Conservation (phyloP, 129 eudicot genomes). For the Flaveria brownii region DNA sequence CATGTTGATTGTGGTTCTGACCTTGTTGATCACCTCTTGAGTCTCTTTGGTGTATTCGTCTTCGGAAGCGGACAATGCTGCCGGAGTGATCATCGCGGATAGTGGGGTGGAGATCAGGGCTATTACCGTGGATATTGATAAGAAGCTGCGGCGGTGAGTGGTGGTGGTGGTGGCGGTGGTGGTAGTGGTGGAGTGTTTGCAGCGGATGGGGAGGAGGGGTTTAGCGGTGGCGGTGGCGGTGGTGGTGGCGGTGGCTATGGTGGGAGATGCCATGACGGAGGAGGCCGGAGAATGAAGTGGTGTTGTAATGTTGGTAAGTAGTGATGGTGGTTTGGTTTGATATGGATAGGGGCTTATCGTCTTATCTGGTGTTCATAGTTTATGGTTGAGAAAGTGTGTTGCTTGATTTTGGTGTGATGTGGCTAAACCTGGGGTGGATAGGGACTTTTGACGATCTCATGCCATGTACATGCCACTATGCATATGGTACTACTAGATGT, state of each 20-base stretch:
- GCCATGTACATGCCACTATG: conserved; percentile 5
- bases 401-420: conserved; percentile 53
- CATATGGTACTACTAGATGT: not conserved
- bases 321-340: conserved; percentile 35
- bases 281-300: conserved; percentile 14
- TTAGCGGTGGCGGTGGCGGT: conserved; percentile 71
- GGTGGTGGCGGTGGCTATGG: conserved; percentile 75
- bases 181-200: conserved; percentile 43
- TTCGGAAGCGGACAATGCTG: conserved; percentile 62
- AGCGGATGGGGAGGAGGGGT: conserved; percentile 49
- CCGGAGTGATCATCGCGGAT: not conserved
- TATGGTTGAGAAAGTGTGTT: conserved; percentile 58
- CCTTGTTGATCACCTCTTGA: conserved; percentile 67
- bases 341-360: conserved; percentile 65
- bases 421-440: conserved; percentile 35
- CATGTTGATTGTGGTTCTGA: conserved; percentile 63
- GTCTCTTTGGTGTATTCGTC: conserved; percentile 87
- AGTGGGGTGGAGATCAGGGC: conserved; percentile 45
- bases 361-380: conserved; percentile 60
- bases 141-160: conserved; percentile 51
- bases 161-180: conserved; percentile 39
- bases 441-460: conserved; percentile 28
- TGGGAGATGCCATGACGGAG: conserved; percentile 76
- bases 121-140: conserved; percentile 41
- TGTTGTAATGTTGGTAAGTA: conserved; percentile 4